Evolutionary conservation across 1,284 basidiomycete species (phyloP).

Genomic region (Gomphus sp.): DNA sequence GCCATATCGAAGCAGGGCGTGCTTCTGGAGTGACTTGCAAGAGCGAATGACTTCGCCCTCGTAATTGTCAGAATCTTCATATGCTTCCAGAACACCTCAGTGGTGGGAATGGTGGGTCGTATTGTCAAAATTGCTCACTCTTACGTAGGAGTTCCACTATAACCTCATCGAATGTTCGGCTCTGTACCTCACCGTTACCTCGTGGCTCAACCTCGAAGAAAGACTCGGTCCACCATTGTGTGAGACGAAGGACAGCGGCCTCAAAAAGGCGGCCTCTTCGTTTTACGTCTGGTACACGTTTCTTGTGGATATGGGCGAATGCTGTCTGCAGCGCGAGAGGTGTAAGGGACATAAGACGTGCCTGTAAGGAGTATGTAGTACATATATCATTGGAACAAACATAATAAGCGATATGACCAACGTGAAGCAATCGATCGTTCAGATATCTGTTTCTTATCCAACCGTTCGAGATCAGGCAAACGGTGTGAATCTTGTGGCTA

Average conservation of each 20-base stretch:
- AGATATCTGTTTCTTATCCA: constrained; percentile 77
- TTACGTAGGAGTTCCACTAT: constrained; percentile 32
- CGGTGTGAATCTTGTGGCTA: constrained; percentile 81
- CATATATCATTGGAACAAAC: neutral
- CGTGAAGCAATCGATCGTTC: constrained; percentile 78
- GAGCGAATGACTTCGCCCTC: constrained; percentile 65
- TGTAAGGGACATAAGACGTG: constrained; percentile 75
- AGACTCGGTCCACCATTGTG: constrained; percentile 72
- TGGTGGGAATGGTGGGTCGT: neutral
- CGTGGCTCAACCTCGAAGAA: constrained; percentile 57
- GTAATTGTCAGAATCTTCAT: constrained; percentile 37
- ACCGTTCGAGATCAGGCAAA: constrained; percentile 72
- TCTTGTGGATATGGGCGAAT: constrained; percentile 74
- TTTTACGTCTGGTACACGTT: constrained; percentile 70
- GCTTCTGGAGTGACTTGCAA: constrained; percentile 83
- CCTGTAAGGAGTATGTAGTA: constrained; percentile 37
- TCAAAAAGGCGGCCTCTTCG: constrained; percentile 83
- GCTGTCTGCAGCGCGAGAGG: constrained; percentile 72
- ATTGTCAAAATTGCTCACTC: constrained; percentile 13
- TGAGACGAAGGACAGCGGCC: constrained; percentile 61
- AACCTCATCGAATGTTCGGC: constrained; percentile 65
- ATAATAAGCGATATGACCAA: constrained; percentile 25
- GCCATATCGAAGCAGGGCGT: constrained; percentile 71
- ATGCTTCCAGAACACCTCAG: constrained; percentile 11
- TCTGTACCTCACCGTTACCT: constrained; percentile 56